phyloP scores from a whole-genome alignment of 2,329 filamentous ascomycete species.

The Achaetomium macrosporum region DNA sequence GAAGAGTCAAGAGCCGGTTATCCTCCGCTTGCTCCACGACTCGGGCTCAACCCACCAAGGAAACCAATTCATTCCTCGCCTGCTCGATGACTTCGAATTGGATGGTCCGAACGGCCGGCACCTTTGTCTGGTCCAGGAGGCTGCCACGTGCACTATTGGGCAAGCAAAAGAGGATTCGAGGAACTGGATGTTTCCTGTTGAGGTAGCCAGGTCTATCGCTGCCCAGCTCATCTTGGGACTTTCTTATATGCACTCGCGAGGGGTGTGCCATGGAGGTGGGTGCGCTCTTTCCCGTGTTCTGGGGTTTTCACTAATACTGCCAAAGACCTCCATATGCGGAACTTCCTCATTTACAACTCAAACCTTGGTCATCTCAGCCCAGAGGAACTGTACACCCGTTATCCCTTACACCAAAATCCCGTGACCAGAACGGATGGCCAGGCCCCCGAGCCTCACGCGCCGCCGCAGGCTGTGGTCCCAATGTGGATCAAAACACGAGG shows the following conservation, averaged over 20 bases:
- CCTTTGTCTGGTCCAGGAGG: slow-evolving; percentile 16
- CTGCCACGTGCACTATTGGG: slow-evolving; percentile 11
- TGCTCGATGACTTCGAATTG: slow-evolving; percentile 18
- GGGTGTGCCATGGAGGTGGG: slow-evolving; percentile 20
- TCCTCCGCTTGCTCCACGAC: background rate
- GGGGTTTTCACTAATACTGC: too few species aligned
- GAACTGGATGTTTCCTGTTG: slow-evolving; percentile 14
- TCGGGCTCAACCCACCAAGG: background rate
- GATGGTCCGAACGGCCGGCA: slow-evolving; percentile 19
- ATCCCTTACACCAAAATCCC: slow-evolving; percentile 12
- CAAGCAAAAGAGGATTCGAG: slow-evolving; percentile 3
- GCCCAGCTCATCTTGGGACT: slow-evolving; percentile 19
- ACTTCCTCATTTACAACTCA: slow-evolving; percentile 12
- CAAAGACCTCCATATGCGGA: slow-evolving; percentile 5
- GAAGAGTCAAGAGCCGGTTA: background rate
- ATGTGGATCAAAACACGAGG: slow-evolving; percentile 18
- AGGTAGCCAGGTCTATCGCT: slow-evolving; percentile 18
- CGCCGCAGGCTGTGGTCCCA: slow-evolving; percentile 20
- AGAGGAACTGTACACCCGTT: slow-evolving; percentile 13
- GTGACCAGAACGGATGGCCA: slow-evolving; percentile 16
- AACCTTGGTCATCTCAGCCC: slow-evolving; percentile 10
- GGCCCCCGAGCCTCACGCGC: slow-evolving; percentile 19
- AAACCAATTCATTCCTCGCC: slow-evolving; percentile 10
- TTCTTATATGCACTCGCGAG: slow-evolving; percentile 15
- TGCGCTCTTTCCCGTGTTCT: background rate